Evolutionary conservation across 768 basidiomycete genomes (phyloP), one percentile per base, ranked within the genome.

Genomic region (Kondoa subrosea): DNA sequence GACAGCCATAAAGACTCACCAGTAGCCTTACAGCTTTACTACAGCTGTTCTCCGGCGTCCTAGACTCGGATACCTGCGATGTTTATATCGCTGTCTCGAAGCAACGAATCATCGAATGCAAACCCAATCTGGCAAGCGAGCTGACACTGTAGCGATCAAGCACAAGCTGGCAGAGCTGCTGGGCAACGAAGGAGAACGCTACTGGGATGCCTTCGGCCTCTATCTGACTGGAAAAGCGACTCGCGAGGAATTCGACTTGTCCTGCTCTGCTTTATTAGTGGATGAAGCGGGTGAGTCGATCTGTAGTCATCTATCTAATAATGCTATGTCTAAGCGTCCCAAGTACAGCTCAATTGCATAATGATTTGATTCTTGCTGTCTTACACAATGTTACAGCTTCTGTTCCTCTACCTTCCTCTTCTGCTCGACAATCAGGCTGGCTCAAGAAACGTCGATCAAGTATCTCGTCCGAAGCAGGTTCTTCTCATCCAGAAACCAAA

Each of bases 381-480:
- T 67, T 74, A 29, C 73, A 73, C 74, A 74, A 74, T 66, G 73
- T 72, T 4, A 74, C 74, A 17, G 67, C 70, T 16, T 60, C 72
- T 0, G n/a, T n/a, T n/a, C 64, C 69, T 34, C 64, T 71, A 27
- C 74, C 74, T 1, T 70, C 74, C 0, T 65, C 71, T n/a, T 70
- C 71, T n/a, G 34, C 72, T 59, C 62, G 72, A 0, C 71, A 74
- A 66, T 15, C 34, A 1, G 74, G 74, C 34, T 74, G 73, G 69
- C 67, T 66, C 60, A 34, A 66, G 66, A 71, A 73, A 57, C 70
- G 74, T 60, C 64, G 70, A 34, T 32, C 68, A 4, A 56, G 40
- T 30, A 40, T 34, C 32, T 69, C 64, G 15, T 68, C 56, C 27
- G 67, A 65, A 27, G 68, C 50, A 4, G 16, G 26, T 32, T 62